Conservation (phyloP, 805 yeast species). For the Saturnispora mendoncae region DNA sequence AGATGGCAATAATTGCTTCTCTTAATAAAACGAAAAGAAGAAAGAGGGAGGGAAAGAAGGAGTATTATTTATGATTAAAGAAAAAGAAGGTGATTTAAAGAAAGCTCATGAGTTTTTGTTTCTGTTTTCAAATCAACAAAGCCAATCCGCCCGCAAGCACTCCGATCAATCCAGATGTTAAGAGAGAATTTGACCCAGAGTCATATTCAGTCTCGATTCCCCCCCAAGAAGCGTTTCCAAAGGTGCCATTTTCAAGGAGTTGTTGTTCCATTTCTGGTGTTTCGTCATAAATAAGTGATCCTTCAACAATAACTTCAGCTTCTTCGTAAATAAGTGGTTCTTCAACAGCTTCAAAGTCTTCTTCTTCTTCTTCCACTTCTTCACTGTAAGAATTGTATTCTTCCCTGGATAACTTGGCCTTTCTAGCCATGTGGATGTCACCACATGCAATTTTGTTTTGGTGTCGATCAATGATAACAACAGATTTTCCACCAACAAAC, state of each 20-base stretch:
- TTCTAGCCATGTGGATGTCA: slow-evolving; percentile 34
- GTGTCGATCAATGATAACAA: slow-evolving; percentile 48
- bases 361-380: slow-evolving; percentile 1
- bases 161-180: slow-evolving; percentile 15
- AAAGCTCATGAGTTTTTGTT: background rate
- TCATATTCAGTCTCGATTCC: slow-evolving; percentile 6
- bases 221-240: background rate
- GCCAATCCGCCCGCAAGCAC: slow-evolving; percentile 20
- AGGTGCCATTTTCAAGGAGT: background rate
- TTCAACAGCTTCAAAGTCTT: background rate
- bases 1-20: too few species aligned
- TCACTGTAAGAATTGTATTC: slow-evolving; percentile 15
- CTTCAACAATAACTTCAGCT: background rate
- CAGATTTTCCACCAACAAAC: slow-evolving; percentile 50
- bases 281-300: background rate
- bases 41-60: too few species aligned
- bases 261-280: background rate
- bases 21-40: too few species aligned
- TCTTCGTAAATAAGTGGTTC: background rate
- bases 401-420: slow-evolving; percentile 21
- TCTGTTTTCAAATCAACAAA: slow-evolving; percentile 16
- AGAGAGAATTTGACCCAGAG: slow-evolving; percentile 9
- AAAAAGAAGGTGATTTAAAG: background rate
- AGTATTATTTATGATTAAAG: too few species aligned
- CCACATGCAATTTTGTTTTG: slow-evolving; percentile 56